Evolutionary conservation across 352 stramenopile species (phyloP).

Genomic region (Globisporangium paroecandrum): DNA sequence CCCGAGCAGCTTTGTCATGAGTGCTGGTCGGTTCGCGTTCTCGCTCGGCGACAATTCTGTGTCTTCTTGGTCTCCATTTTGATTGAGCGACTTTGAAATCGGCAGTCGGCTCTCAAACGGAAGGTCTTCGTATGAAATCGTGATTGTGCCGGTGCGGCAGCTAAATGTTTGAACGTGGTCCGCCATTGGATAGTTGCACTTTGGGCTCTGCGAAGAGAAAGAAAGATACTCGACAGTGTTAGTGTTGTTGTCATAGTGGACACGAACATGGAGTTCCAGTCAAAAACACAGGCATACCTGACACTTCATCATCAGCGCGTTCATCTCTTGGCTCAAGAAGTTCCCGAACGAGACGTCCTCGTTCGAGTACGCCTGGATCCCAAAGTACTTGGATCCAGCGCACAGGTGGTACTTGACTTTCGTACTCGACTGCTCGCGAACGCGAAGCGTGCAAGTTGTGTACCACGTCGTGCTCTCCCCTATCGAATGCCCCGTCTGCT

Average conservation of each 20-base stretch:
- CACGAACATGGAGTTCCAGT: neutral
- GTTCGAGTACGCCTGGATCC: conserved; percentile 56
- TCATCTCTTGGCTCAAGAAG: conserved; percentile 73
- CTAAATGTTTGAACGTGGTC: conserved; percentile 84
- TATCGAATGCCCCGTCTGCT: neutral
- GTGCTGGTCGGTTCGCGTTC: conserved; percentile 20
- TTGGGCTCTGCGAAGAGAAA: conserved; percentile 44
- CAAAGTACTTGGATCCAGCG: conserved; percentile 62
- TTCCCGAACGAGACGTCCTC: conserved; percentile 81
- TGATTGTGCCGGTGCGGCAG: conserved; percentile 64
- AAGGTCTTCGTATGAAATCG: conserved; percentile 80
- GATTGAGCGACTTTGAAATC: conserved; percentile 30
- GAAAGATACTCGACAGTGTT: neutral
- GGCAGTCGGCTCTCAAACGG: conserved; percentile 50
- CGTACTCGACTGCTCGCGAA: conserved; percentile 41
- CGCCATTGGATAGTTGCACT: conserved; percentile 78
- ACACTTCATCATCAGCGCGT: conserved; percentile 65
- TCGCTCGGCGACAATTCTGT: conserved; percentile 18
- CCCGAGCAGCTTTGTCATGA: conserved; percentile 23
- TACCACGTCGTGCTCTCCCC: conserved; percentile 46
- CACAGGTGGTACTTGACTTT: conserved; percentile 71
- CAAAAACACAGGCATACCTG: conserved; percentile 37
- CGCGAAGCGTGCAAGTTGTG: conserved; percentile 67
- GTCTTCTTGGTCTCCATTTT: conserved; percentile 27
- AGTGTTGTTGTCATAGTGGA: neutral